A percentile compares a stretch with the other conserved stretches of the same genome.
These are phyloP conservation scores for barrel medic (Medicago truncatula) DNA, from an alignment of 306 rosid species.

Conservation along the genomic window DNA sequence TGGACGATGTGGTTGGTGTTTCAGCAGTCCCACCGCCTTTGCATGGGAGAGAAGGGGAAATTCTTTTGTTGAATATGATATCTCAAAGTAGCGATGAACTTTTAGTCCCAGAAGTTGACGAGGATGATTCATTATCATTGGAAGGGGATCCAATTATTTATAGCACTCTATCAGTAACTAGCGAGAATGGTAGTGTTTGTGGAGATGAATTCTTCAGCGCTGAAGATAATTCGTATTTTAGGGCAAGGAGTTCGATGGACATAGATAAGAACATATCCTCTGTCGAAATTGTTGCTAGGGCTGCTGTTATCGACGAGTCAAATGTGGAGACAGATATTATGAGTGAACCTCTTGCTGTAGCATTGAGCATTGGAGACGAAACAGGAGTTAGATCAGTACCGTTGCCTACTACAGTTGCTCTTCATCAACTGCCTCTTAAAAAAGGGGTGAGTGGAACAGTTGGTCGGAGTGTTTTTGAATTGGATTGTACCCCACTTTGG, in stretches of 20 bases:
- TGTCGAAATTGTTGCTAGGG: constrained; percentile 52
- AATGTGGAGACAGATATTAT: constrained; percentile 49
- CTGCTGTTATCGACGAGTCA: constrained; percentile 42
- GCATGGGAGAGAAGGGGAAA: constrained; percentile 49
- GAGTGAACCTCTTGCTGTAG: constrained; percentile 52
- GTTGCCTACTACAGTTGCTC: constrained; percentile 49
- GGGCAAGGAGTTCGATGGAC: constrained; percentile 54
- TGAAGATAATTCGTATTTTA: constrained; percentile 61
- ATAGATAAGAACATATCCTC: constrained; percentile 53
- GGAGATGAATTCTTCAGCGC: constrained; percentile 69
- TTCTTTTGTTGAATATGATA: constrained; percentile 55
- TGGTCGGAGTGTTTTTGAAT: constrained; percentile 83
- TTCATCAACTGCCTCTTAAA: constrained; percentile 65
- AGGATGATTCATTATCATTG: constrained; percentile 72
- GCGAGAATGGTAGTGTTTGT: constrained; percentile 75
- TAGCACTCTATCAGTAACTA: constrained; percentile 63
- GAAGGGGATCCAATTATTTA: constrained; percentile 77
- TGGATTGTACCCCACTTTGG: constrained; percentile 85
- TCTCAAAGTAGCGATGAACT: constrained; percentile 53
- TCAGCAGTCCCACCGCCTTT: constrained; percentile 36
- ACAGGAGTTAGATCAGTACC: constrained; percentile 49
- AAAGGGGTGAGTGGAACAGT: constrained; percentile 53
- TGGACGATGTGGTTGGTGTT: constrained; percentile 52
- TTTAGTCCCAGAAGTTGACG: constrained; percentile 61
- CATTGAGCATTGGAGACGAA: constrained; percentile 60